Base-by-base conservation (phyloP, 352 stramenopile genomes). In the Phytophthora idaei region DNA sequence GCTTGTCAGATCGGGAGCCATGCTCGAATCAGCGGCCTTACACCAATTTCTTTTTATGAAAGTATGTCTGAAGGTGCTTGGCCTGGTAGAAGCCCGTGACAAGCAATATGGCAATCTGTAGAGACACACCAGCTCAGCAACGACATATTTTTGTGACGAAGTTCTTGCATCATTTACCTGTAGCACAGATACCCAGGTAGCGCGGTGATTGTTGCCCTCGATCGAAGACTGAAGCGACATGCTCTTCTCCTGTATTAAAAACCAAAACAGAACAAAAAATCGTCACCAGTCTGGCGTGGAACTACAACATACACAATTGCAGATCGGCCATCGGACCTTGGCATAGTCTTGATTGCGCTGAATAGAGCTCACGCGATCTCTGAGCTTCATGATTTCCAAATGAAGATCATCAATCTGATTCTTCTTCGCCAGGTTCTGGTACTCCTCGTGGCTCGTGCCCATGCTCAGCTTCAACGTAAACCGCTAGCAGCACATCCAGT, bases 271-370 rank as follows among this genome's bases (percentile, higher is more conserved):
- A 2, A 54, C 6, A 12, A 41, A 4, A 4, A 25, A 11, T 55
- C 31, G 10, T 5, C 29, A 27, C 36, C 8, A 31, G 34, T 59
- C 12, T 41, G 32, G 32, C 34, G 31, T 55, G 4, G 27, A 14
- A 2, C 28, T 53, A 21, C 21, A 17, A 17, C 34, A 34, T 15
- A 41, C 11, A 31, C 17, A 34, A 46, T 3, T 39, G 44, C 4
- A 8, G 28, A 44, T 17, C 17, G 34, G 8, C 3, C 10, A 53
- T 27, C 52, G 11, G 41, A 93, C 85, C 76, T 93, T 90, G 31
- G 78, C 82, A 60, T 96, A 97, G 73, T 95, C 84, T 45, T 94
- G 84, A 42, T 94, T 88, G 47, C 87, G 81, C 63, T 93, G 85
- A 50, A 97, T 90, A 47, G 85, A 73, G 36, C 67, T 54, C 14